Conservation (phyloP, 169 alveolate species). For the Plasmodium gonderi region DNA sequence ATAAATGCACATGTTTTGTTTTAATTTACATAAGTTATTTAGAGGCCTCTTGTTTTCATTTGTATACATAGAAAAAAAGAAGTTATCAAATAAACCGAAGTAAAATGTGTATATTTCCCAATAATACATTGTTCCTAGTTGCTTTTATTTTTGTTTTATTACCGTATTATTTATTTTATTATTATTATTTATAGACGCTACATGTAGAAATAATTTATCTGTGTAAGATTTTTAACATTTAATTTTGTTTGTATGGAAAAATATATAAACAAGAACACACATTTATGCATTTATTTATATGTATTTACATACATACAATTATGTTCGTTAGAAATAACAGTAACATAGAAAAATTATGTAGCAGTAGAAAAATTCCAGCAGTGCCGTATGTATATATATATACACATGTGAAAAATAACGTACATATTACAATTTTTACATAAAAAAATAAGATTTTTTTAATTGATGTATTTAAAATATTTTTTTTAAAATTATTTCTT, state of each 20-base stretch:
- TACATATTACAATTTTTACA: background rate
- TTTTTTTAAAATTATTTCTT: background rate
- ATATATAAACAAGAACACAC: background rate
- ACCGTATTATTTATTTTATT: background rate
- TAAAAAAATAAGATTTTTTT: background rate
- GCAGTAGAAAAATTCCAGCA: background rate
- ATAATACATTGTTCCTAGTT: background rate
- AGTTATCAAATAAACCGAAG: background rate
- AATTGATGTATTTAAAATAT: background rate
- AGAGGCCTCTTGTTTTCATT: background rate
- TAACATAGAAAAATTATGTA: background rate
- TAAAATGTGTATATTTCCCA: background rate
- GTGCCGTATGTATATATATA: background rate
- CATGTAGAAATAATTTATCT: background rate
- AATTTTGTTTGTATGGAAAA: slow-evolving; percentile 1
- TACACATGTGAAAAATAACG: background rate
- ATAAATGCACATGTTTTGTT: background rate
- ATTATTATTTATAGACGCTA: background rate
- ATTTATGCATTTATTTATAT: background rate
- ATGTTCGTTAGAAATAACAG: background rate
- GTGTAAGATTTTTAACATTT: background rate
- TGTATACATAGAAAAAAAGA: background rate
- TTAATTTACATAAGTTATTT: background rate
- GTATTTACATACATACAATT: background rate
- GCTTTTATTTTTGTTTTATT: background rate